A percentile compares a stretch with the other conserved stretches of the same genome.
Evolutionary conservation across 2,329 filamentous ascomycete genomes (phyloP).

Genomic region (Ambrosiella cleistominuta): DNA sequence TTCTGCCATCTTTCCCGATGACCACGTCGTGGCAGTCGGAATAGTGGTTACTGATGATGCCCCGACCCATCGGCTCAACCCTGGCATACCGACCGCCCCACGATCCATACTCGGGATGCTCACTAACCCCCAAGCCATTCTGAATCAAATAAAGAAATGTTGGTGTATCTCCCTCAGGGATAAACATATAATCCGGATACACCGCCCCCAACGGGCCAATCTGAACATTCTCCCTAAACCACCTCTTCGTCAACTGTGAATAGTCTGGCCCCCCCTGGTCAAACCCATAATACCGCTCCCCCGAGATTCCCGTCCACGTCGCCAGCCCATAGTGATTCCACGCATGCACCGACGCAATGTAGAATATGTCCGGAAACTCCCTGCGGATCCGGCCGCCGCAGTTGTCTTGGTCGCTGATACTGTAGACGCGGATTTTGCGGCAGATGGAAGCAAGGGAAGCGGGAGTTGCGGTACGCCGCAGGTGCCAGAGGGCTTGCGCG

Average conservation of each 20-base stretch:
- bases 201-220: conserved; percentile 25
- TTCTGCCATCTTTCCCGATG: conserved; percentile 17
- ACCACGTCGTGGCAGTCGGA: conserved; percentile 19
- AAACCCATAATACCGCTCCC: conserved; percentile 18
- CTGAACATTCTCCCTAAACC: conserved; percentile 36
- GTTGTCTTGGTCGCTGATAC: conserved; percentile 43
- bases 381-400: conserved; percentile 37
- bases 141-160: conserved; percentile 32
- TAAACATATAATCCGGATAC: conserved; percentile 31
- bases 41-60: conserved; percentile 17
- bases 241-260: conserved; percentile 29
- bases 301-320: conserved; percentile 37
- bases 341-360: conserved; percentile 36
- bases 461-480: conserved; percentile 14
- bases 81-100: conserved; percentile 31
- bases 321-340: conserved; percentile 38
- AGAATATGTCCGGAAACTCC: conserved; percentile 35
- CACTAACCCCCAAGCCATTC: conserved; percentile 29
- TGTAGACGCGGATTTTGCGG: conserved; percentile 30
- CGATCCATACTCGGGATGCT: conserved; percentile 29
- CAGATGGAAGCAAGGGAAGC: conserved; percentile 18
- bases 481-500: conserved; percentile 28
- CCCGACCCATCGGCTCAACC: background rate
- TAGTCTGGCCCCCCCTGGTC: conserved; percentile 28
- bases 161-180: conserved; percentile 36